Percentiles rank a stretch among this genome's conserved stretches.
Evolutionary conservation across 768 basidiomycete genomes (phyloP).

Genomic region (Suillus occidentalis): DNA sequence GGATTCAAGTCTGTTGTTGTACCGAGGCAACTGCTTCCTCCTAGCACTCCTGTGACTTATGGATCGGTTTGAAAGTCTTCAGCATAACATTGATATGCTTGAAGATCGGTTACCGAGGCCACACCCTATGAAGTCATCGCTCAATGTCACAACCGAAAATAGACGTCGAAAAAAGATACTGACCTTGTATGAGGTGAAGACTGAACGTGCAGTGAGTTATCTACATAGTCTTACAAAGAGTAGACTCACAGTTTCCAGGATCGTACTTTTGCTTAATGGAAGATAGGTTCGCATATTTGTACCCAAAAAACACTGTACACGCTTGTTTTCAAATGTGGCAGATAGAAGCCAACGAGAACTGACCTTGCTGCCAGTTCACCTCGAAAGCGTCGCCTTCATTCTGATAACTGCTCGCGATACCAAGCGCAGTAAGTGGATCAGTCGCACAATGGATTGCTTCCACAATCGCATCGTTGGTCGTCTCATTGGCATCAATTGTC

Average conservation of each 20-base stretch:
- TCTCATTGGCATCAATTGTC: slow-evolving; percentile 12
- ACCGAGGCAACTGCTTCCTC: background rate
- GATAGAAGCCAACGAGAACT: background rate
- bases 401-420: slow-evolving; percentile 23
- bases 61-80: background rate
- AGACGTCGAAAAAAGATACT: background rate
- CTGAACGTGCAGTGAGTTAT: slow-evolving; percentile 2
- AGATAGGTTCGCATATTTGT: slow-evolving; percentile 18
- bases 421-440: slow-evolving; percentile 16
- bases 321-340: background rate
- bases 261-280: slow-evolving; percentile 25
- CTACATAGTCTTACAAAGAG: background rate
- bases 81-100: slow-evolving; percentile 2
- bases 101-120: slow-evolving; percentile 2
- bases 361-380: slow-evolving; percentile 20
- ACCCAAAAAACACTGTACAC: slow-evolving; percentile 20
- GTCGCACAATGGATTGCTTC: slow-evolving; percentile 12
- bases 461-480: slow-evolving; percentile 6
- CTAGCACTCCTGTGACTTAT: background rate
- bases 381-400: slow-evolving; percentile 23
- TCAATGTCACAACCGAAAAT: background rate
- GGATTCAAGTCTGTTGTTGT: background rate
- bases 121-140: background rate
- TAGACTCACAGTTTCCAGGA: slow-evolving; percentile 18
- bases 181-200: slow-evolving; percentile 23